Conservation (phyloP, 2,329 filamentous ascomycete species). For the Pezicula neosporulosa region DNA sequence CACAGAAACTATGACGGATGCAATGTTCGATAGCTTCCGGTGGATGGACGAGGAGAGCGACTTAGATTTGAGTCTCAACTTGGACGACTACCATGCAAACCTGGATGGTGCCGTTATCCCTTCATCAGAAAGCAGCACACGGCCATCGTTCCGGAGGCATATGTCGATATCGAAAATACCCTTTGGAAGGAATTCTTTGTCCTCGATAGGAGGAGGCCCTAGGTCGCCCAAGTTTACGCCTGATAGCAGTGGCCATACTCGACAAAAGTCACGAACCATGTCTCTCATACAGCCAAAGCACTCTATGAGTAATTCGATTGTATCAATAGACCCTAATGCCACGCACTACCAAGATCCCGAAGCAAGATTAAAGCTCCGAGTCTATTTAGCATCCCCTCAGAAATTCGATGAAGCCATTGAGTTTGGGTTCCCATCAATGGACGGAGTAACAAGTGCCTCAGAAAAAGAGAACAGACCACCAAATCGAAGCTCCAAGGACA, state of each 20-base stretch:
- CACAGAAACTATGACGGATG: conserved; percentile 21
- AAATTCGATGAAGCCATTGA: conserved; percentile 96
- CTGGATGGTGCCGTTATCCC: conserved; percentile 49
- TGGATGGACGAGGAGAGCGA: conserved; percentile 74
- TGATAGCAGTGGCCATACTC: conserved; percentile 12
- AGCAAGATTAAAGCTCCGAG: conserved; percentile 78
- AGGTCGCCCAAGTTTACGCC: conserved; percentile 24
- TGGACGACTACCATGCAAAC: conserved; percentile 70
- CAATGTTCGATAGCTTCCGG: conserved; percentile 62
- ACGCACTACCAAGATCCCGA: conserved; percentile 89
- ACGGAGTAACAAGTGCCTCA: conserved; percentile 33
- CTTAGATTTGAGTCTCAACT: conserved; percentile 61
- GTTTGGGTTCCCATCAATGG: conserved; percentile 79
- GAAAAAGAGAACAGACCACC: conserved; percentile 28
- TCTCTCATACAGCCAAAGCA: conserved; percentile 49
- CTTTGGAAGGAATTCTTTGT: conserved; percentile 53
- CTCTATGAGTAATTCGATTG: conserved; percentile 33
- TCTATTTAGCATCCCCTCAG: conserved; percentile 83
- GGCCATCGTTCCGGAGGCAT: conserved; percentile 65
- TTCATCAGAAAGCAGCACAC: conserved; percentile 39
- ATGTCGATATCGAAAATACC: conserved; percentile 68
- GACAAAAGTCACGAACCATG: conserved; percentile 50
- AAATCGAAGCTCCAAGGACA: conserved; percentile 19
- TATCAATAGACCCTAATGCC: conserved; percentile 65
- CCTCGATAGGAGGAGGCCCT: conserved; percentile 30